Evolutionary conservation across 2,329 filamentous ascomycete species (phyloP).

Genomic region (Xylaria arbuscula): DNA sequence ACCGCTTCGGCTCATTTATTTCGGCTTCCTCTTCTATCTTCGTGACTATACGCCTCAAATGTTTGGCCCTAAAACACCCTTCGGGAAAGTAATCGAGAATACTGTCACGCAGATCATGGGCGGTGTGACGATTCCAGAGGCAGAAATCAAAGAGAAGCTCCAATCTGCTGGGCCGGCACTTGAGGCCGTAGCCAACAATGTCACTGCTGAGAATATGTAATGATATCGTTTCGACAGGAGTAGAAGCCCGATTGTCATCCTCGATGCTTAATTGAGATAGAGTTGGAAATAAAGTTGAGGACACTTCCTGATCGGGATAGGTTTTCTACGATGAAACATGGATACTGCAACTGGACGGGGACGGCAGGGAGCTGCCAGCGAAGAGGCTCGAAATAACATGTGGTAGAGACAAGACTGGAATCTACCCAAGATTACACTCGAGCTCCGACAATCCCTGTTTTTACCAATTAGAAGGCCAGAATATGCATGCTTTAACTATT

Average conservation of each 20-base stretch:
- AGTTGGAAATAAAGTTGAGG: neutral
- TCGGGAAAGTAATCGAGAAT: conserved; percentile 41
- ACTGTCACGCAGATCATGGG: conserved; percentile 46
- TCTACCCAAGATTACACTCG: too few species aligned
- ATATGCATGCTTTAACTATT: too few species aligned
- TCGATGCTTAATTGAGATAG: neutral
- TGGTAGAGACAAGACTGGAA: neutral
- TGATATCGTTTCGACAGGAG: neutral
- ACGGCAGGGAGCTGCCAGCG: neutral
- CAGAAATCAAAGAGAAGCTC: conserved; percentile 40
- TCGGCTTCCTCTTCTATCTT: conserved; percentile 45
- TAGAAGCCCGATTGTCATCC: neutral
- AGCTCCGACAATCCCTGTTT: too few species aligned
- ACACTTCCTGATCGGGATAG: neutral
- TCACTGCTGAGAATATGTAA: conserved; percentile 37
- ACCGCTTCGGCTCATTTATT: conserved; percentile 44
- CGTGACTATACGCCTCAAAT: conserved; percentile 42
- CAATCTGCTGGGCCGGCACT: conserved; percentile 39
- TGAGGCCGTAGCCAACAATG: conserved; percentile 38
- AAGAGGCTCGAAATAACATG: neutral
- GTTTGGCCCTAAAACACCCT: conserved; percentile 43
- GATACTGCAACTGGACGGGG: neutral
- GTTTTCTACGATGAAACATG: neutral
- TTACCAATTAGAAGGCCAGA: too few species aligned
- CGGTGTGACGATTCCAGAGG: conserved; percentile 37